Percentiles rank a stretch among this genome's conserved stretches.
Conservation (phyloP, 2,329 filamentous ascomycete genomes). For the Hypoxylon sp. region DNA sequence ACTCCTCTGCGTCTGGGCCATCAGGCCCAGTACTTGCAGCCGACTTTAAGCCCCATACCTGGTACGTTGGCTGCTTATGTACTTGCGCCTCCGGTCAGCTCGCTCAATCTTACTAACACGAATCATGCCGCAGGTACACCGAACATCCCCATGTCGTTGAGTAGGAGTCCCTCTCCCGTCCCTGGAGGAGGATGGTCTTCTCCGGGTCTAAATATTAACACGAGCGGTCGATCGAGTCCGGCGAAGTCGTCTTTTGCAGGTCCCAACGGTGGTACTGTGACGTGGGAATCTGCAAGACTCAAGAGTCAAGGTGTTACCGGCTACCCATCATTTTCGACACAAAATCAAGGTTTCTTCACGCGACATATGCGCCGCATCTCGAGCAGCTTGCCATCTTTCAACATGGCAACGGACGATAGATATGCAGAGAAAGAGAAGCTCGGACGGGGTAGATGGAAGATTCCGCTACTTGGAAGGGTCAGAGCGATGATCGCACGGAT, state of each 20-base stretch:
- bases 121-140: conserved; percentile 64
- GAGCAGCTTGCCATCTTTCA: conserved; percentile 82
- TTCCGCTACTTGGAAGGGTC: conserved; percentile 65
- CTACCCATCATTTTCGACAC: conserved; percentile 84
- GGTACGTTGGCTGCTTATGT: conserved; percentile 61
- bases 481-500: conserved; percentile 65
- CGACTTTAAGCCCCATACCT: conserved; percentile 68
- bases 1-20: conserved; percentile 58
- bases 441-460: conserved; percentile 69
- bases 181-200: conserved; percentile 91
- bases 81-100: conserved; percentile 30
- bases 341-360: conserved; percentile 89
- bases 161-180: conserved; percentile 87
- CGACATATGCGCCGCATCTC: conserved; percentile 87
- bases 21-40: conserved; percentile 57
- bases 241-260: conserved; percentile 63
- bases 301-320: conserved; percentile 80
- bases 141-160: conserved; percentile 80
- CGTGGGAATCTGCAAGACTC: conserved; percentile 87
- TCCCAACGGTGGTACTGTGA: conserved; percentile 71
- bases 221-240: conserved; percentile 79
- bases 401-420: conserved; percentile 61
- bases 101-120: conserved; percentile 29
- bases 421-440: conserved; percentile 86
- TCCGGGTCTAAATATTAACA: conserved; percentile 79